These are phyloP conservation scores for Verbascum thapsus DNA, from an alignment of 257 asterid species.

Conservation along the genomic window DNA sequence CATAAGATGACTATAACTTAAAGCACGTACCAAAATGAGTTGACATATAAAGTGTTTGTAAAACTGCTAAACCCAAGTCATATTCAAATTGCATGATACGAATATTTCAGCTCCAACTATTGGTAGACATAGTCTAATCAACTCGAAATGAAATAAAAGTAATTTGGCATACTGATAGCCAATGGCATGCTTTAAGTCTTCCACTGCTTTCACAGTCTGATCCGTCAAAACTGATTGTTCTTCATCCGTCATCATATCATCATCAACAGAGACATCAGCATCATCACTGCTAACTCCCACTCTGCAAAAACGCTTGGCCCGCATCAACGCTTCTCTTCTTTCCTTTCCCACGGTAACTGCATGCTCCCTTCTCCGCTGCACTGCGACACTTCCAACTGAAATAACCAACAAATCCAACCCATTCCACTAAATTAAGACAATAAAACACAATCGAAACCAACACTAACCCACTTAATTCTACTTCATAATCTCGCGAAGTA, in stretches of 20 bases:
- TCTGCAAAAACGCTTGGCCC: constrained; percentile 86
- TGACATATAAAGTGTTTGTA: neutral
- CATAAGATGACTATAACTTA: neutral
- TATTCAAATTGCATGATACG: constrained; percentile 14
- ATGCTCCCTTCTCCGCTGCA: constrained; percentile 77
- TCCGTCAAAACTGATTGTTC: constrained; percentile 71
- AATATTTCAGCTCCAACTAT: neutral
- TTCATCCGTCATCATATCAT: constrained; percentile 71
- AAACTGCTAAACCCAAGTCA: constrained; percentile 1
- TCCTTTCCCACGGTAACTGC: constrained; percentile 82
- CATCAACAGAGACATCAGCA: constrained; percentile 42
- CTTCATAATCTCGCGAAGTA: constrained; percentile 3
- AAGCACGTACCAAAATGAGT: neutral
- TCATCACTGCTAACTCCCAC: constrained; percentile 59
- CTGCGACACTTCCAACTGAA: constrained; percentile 81
- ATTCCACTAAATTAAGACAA: constrained; percentile 16
- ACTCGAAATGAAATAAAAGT: constrained; percentile 7
- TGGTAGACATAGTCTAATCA: constrained; percentile 9
- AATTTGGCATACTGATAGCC: constrained; percentile 62
- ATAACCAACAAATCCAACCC: constrained; percentile 26
- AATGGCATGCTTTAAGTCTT: constrained; percentile 63
- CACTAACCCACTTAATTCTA: neutral
- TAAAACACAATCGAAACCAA: neutral
- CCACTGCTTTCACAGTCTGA: constrained; percentile 71
- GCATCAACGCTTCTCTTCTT: constrained; percentile 87